Evolutionary conservation across 768 basidiomycete species (phyloP).

Genomic region (Collybiopsis confluens): DNA sequence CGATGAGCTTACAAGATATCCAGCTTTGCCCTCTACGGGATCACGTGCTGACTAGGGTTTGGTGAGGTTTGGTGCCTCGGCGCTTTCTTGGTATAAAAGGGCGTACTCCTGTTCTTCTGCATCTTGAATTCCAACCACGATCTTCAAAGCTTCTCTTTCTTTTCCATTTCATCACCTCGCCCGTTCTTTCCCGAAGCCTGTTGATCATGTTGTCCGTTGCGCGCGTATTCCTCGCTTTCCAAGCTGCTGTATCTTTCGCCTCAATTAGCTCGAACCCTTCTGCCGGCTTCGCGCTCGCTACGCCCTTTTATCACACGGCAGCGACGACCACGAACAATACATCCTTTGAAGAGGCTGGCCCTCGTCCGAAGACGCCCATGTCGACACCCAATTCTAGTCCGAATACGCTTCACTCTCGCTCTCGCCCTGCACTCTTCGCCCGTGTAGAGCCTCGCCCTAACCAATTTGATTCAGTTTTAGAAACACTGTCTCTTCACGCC

Average conservation of each 20-base stretch:
- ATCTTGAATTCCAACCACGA: constrained; percentile 8
- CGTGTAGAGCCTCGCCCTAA: background rate
- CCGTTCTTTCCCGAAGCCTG: constrained; percentile 7
- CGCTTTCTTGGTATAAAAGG: background rate
- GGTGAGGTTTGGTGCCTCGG: background rate
- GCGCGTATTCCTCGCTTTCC: constrained; percentile 32
- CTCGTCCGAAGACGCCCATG: background rate
- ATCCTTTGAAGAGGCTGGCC: constrained; percentile 6
- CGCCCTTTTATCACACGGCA: constrained; percentile 33
- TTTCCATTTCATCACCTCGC: constrained; percentile 11
- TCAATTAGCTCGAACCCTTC: constrained; percentile 27
- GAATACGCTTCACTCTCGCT: no score
- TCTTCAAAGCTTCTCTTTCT: constrained; percentile 5
- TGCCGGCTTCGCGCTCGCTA: constrained; percentile 24
- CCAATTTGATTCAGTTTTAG: background rate
- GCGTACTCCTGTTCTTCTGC: background rate
- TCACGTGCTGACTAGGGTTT: background rate
- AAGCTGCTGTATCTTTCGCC: constrained; percentile 34
- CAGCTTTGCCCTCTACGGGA: background rate
- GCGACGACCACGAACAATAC: constrained; percentile 5
- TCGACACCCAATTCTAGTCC: background rate
- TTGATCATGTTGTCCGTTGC: constrained; percentile 27
- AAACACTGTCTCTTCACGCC: background rate
- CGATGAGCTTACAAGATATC: background rate
- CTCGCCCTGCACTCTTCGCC: background rate